Conservation (phyloP, 441 rosid genomes). For the Populus tomentosa region DNA sequence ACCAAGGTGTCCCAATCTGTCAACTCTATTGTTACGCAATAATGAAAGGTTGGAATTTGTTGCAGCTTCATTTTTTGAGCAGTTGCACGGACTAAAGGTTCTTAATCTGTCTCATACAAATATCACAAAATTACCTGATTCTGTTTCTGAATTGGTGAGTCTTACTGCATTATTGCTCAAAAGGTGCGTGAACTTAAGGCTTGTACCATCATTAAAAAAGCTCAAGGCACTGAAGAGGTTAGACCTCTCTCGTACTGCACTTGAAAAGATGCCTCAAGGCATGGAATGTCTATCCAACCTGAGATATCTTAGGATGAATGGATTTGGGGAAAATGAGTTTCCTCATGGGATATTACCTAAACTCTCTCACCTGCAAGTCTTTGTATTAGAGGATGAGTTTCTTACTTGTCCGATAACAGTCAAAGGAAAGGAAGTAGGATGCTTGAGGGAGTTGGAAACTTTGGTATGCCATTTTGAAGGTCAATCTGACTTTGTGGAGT, state of each 20-base stretch:
- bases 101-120: slow-evolving; percentile 4
- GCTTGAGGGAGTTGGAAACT: no score
- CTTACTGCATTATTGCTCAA: slow-evolving; percentile 18
- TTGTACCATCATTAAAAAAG: slow-evolving; percentile 17
- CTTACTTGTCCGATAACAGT: no score
- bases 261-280: neutral
- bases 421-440: no score
- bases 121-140: neutral
- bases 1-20: slow-evolving; percentile 3
- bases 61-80: slow-evolving; percentile 2
- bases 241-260: neutral
- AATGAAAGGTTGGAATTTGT: neutral
- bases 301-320: no score
- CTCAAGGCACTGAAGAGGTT: neutral
- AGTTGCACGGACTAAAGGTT: slow-evolving; percentile 4
- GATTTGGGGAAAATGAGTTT: no score
- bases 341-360: no score
- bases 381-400: neutral
- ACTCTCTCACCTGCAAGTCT: slow-evolving; percentile 2
- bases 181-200: neutral
- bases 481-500: no score
- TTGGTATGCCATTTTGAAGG: no score
- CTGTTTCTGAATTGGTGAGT: slow-evolving; percentile 15
- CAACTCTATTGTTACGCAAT: slow-evolving; percentile 16
- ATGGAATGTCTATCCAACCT: no score